A percentile compares a stretch with the other conserved stretches of the same genome.
phyloP scores from a whole-genome alignment of 2,329 filamentous ascomycete genomes.

The Aspergillus terreus region DNA sequence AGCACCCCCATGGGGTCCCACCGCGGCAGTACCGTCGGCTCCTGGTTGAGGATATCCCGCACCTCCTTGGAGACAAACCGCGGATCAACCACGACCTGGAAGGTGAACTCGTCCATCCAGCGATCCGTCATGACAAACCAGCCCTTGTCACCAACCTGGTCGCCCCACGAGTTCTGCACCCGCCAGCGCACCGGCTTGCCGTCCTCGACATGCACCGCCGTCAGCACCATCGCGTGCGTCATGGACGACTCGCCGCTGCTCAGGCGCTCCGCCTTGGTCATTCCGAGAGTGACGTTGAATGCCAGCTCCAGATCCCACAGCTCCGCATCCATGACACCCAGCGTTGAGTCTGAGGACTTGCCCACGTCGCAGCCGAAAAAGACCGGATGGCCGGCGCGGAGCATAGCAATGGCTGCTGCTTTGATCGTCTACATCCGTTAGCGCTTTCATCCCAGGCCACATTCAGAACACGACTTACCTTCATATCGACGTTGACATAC shows the following conservation, averaged over 20 bases:
- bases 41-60: conserved; percentile 64
- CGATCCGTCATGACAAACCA: conserved; percentile 87
- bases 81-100: conserved; percentile 80
- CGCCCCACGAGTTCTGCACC: conserved; percentile 84
- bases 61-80: conserved; percentile 63
- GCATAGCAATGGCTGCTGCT: conserved; percentile 69
- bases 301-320: conserved; percentile 77
- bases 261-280: conserved; percentile 73
- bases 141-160: conserved; percentile 65
- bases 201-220: conserved; percentile 73
- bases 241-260: conserved; percentile 72
- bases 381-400: conserved; percentile 71
- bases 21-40: conserved; percentile 66
- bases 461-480: conserved; percentile 1
- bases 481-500: conserved; percentile 79
- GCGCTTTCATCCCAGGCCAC: neutral
- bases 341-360: conserved; percentile 65
- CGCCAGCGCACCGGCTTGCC: conserved; percentile 72
- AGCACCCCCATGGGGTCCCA: conserved; percentile 80
- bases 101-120: conserved; percentile 78
- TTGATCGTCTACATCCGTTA: conserved; percentile 57
- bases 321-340: conserved; percentile 75
- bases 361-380: conserved; percentile 90
- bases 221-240: conserved; percentile 92
- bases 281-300: conserved; percentile 70